Evolutionary conservation across 768 basidiomycete genomes (phyloP), one percentile per base, ranked within the genome.

Genomic region (Termitomyces sp.): DNA sequence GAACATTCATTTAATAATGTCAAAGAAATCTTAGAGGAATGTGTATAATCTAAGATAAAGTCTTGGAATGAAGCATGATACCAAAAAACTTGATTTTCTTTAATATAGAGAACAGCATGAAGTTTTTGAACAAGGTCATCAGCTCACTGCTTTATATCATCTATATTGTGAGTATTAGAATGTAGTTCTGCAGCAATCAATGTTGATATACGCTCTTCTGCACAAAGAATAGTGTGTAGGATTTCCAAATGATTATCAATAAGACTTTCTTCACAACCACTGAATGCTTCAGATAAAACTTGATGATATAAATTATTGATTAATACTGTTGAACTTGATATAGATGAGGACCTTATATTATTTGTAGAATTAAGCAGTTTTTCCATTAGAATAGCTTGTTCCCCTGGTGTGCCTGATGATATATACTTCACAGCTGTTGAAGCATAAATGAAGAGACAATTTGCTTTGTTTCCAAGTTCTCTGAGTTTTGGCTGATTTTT

Each of bases 61-160:
- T 70, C 66, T 13, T 59, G 59, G 41, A 66, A 67, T 7, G 66
- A 68, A 23, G 65, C 57, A 52, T 70, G 66, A 50, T 67, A 67
- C 59, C 58, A 70, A 35, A 63, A 59, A 13, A 68, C 52, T 1
- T 20, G 54, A 7, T 43, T 35, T 12, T 65, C 50, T 61, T 64
- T 57, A 8, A 33, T 50, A 12, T 68, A 67, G 13, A 70, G 66
- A 14, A 68, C 64, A 20, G 67, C 60, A 53, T 67, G 57, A 23
- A 66, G 64, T 4, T 51, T 46, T 10, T 33, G 13, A 18, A 67
- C 35, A 49, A 68, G 49, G 30, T 55, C 13, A 14, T n/a, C 49
- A 18, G 57, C 62, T 48, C 28, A 13, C 16, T 62, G 55, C n/a
- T 41, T 30, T 0, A 33, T 32, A 30, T 38, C 28, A 26, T 58